Evolutionary conservation across 2,329 filamentous ascomycete species (phyloP), one percentile per base, ranked within the genome.

Genomic region (Ophiocordyceps unilateralis): DNA sequence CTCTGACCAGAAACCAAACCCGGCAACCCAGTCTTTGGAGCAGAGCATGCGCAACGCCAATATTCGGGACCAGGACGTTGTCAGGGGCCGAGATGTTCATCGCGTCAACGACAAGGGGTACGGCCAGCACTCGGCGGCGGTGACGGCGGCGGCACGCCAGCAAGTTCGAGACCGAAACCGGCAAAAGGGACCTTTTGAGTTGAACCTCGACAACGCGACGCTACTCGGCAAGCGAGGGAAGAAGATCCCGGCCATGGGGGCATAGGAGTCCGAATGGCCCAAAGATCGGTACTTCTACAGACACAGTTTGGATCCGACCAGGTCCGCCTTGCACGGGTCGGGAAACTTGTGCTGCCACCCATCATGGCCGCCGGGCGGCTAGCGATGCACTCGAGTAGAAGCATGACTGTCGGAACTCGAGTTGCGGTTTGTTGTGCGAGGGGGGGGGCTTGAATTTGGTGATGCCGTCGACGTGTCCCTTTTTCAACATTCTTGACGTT

Each of bases 171-270:
- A 80, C 39, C 69, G 74, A 26, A 72, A 76, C 45, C 72, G 70
- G 48, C 77, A 83, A 51, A 83, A 81, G 60, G 87, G 85, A 26
- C 78, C 83, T 0, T 98, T 98, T 51, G 91, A 98, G 62, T 72
- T 98, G 40, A 95, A 78, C 55, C 66, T 98, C 32, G 86, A 93
- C 50, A 91, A 91, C 44, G 84, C 91, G 1, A 96, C 88, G 1
- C 63, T 98, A 42, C 67, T 98, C 5, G 88, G 88, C 26, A 76
- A 88, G 52, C 65, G 76, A 46, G 68, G 66, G 20, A 67, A 71
- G 51, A 76, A 78, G 52, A 60, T 72, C 39, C 59, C 68, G 21
- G 64, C 68, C 46, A 65, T 63, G 53, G 58, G 59, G 41, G 58
- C 55, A 44, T 63, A 61, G 52, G 51, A 48, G 46, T 37, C 49